These are phyloP conservation scores for Trichoderma polysporum DNA, from an alignment of 2,329 filamentous ascomycete genomes.

Conservation along the genomic window DNA sequence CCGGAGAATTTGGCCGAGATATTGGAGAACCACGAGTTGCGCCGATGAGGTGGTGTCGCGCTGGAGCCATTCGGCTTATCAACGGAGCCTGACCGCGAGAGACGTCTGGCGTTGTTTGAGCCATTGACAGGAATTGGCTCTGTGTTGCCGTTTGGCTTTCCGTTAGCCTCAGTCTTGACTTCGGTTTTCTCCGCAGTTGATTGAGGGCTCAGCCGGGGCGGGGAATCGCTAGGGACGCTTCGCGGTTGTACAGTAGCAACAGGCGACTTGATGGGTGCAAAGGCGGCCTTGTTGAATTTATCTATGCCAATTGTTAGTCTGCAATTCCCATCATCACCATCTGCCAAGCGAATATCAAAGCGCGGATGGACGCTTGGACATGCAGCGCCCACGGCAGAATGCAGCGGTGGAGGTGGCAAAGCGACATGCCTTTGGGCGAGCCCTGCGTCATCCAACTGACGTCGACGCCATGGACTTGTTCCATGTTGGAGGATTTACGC, in stretches of 20 bases:
- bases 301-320: constrained; percentile 26
- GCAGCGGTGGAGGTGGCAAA: constrained; percentile 21
- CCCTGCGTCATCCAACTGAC: constrained; percentile 88
- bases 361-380: neutral
- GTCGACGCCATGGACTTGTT: constrained; percentile 78
- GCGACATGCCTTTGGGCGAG: constrained; percentile 69
- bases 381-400: neutral
- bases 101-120: constrained; percentile 28
- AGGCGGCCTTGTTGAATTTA: constrained; percentile 33
- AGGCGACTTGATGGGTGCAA: constrained; percentile 29
- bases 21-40: constrained; percentile 90
- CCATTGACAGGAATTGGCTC: constrained; percentile 29
- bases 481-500: constrained; percentile 55
- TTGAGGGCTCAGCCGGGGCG: constrained; percentile 30
- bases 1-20: constrained; percentile 90
- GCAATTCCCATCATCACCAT: neutral
- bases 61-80: constrained; percentile 33
- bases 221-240: constrained; percentile 32
- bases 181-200: constrained; percentile 27
- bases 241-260: constrained; percentile 33
- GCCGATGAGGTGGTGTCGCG: constrained; percentile 47
- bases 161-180: constrained; percentile 23
- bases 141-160: constrained; percentile 25
- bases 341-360: neutral
- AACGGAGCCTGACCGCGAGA: constrained; percentile 38